Base-by-base conservation (phyloP, 805 yeast species). In the Saccharomycopsis fermentans region DNA sequence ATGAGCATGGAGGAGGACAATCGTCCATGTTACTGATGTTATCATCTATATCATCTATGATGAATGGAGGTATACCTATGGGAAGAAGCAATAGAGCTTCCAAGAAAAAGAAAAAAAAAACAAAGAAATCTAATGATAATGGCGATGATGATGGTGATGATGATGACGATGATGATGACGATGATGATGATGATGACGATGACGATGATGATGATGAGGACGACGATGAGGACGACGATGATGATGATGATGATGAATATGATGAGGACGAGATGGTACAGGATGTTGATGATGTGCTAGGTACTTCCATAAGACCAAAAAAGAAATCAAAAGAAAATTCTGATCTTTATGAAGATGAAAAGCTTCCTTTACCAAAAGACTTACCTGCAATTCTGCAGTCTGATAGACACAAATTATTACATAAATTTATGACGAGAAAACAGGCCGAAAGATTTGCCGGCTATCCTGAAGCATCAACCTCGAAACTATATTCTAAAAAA, bases 351-450 rank as follows among this genome's bases (percentile, higher is more conserved):
- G 50, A 43, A 43, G 50, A 43, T 3, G 50, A 43, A 43, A 43
- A 43, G 12, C 16, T 43, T 16, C 52, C 58, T n/a, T 21, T 43
- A 43, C 50, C 63, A 58, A 6, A 39, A 32, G 35, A 50, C 26
- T 39, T 27, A 56, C 6, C 29, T 21, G 36, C 62, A 59, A 11
- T 54, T 61, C 26, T 59, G 62, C 17, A 61, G 52, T 39, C 51
- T 56, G 63, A 59, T 32, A 55, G 40, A 17, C 63, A 61, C 24
- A 59, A 59, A 11, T 47, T 61, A 21, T 55, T 61, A n/a, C 59
- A 59, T 62, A 61, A 58, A 19, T 36, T 37, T 17, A 56, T 61
- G 37, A 52, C 37, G 26, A 17, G 32, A n/a, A 58, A 55, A 21
- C 63, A 61, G 47, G 24, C 52, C 12, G 54, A 37, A n/a, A 37